A percentile compares a stretch with the other conserved stretches of the same genome.
Evolutionary conservation across 805 yeast species (phyloP).

Genomic region (Zygosaccharomyces rouxii): DNA sequence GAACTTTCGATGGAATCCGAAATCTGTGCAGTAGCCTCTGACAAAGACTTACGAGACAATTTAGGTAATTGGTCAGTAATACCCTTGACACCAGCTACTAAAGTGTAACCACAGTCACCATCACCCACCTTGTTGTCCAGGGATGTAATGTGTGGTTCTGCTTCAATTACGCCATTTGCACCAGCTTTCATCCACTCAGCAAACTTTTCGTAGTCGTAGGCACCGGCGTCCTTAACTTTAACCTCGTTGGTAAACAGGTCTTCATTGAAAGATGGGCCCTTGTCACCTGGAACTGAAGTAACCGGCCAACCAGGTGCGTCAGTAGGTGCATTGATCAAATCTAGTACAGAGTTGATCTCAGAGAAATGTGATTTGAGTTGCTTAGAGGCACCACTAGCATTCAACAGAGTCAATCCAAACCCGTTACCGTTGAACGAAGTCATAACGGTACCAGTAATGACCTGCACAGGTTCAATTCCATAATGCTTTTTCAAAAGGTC

Average conservation of each 20-base stretch:
- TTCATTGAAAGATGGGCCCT: conserved; percentile 33
- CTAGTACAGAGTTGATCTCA: conserved; percentile 40
- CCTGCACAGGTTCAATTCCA: conserved; percentile 58
- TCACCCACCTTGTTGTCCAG: conserved; percentile 91
- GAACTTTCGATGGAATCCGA: conserved; percentile 80
- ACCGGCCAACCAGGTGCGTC: conserved; percentile 77
- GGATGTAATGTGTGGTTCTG: conserved; percentile 81
- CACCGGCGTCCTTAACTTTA: conserved; percentile 36
- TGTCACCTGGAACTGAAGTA: conserved; percentile 22
- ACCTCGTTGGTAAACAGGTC: conserved; percentile 31
- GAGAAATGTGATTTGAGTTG: conserved; percentile 32
- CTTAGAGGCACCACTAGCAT: conserved; percentile 50
- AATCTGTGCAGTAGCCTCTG: conserved; percentile 60
- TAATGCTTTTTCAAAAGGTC: conserved; percentile 50
- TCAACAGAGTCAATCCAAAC: conserved; percentile 76
- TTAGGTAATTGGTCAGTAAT: conserved; percentile 50
- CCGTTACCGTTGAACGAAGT: conserved; percentile 93
- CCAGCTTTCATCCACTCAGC: conserved; percentile 42
- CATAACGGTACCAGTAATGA: conserved; percentile 72
- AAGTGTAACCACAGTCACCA: conserved; percentile 95
- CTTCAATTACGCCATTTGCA: conserved; percentile 49
- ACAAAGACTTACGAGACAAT: conserved; percentile 39
- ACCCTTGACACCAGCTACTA: conserved; percentile 76
- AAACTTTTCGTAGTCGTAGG: conserved; percentile 34
- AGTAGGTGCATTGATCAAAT: conserved; percentile 64